Conservation (phyloP, 169 alveolate genomes). For the Plasmodium chabaudi region DNA sequence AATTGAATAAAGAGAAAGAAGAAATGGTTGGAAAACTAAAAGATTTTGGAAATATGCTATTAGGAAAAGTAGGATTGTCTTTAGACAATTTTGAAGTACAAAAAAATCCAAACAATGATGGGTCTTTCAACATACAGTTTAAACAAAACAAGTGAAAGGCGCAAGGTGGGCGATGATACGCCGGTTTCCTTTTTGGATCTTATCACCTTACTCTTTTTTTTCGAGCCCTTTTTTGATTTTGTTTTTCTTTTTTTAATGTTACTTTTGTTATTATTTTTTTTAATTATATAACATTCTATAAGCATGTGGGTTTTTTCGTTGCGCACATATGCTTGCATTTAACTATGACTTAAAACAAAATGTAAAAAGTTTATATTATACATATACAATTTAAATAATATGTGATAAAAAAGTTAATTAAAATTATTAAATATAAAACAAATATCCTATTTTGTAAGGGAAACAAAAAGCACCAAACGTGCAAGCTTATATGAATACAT, state of each 20-base stretch:
- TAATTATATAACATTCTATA: neutral
- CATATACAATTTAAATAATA: too few relatives aligned
- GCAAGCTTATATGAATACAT: too few relatives aligned
- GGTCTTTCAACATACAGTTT: conserved; percentile 94
- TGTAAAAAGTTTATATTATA: too few relatives aligned
- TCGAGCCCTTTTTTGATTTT: conserved; percentile 9
- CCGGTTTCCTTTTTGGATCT: too few relatives aligned
- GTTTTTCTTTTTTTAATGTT: conserved; percentile 1
- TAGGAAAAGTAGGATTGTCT: conserved; percentile 95
- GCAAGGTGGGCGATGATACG: too few relatives aligned
- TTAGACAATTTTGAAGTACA: conserved; percentile 95
- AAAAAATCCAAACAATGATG: conserved; percentile 91
- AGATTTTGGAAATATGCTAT: conserved; percentile 93
- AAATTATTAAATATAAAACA: too few relatives aligned
- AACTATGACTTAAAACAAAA: too few relatives aligned
- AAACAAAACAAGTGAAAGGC: conserved; percentile 82
- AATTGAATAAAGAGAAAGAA: conserved; percentile 91
- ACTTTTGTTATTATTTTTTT: conserved; percentile 5
- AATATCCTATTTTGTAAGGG: too few relatives aligned
- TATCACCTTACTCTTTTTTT: neutral
- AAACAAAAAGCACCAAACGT: too few relatives aligned
- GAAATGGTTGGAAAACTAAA: conserved; percentile 95
- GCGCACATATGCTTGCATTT: too few relatives aligned
- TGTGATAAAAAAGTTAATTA: too few relatives aligned
- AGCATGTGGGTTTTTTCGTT: too few relatives aligned